Evolutionary conservation across 805 yeast species (phyloP).

Genomic region (Lachancea fermentati): DNA sequence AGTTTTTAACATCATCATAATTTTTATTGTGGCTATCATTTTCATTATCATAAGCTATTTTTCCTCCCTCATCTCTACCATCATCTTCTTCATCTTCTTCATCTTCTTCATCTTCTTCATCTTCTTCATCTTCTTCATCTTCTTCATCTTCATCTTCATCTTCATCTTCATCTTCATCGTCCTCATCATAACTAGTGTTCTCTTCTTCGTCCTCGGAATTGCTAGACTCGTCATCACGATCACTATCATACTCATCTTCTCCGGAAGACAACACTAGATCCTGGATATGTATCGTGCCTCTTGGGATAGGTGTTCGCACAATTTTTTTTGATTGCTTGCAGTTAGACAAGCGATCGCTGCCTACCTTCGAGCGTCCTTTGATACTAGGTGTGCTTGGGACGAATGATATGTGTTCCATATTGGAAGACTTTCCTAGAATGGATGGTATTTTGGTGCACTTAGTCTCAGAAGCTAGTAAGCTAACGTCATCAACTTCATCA

Average conservation of each 20-base stretch:
- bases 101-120: not conserved
- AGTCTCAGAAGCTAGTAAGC: not conserved
- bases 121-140: conserved; percentile 1
- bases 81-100: not conserved
- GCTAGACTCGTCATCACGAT: not conserved
- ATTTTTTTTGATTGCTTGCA: not conserved
- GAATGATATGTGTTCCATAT: not conserved
- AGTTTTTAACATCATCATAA: not conserved
- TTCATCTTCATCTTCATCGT: conserved; percentile 6
- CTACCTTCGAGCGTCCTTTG: not conserved
- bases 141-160: not conserved
- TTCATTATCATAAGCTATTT: not conserved
- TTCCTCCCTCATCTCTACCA: not conserved
- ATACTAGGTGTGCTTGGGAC: not conserved
- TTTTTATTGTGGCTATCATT: not conserved
- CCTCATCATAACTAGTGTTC: conserved; percentile 2
- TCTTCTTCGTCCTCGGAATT: conserved; percentile 3
- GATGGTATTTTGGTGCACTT: not conserved
- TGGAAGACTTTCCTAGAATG: not conserved
- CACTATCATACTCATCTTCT: not conserved
- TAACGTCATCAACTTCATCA: conserved; percentile 6
- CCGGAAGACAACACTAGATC: not conserved
- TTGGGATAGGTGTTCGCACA: conserved; percentile 14
- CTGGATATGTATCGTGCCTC: too few relatives aligned
- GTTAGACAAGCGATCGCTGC: not conserved